Percentiles rank a stretch among this genome's conserved stretches.
Conservation (phyloP, 768 basidiomycete genomes). For the Mycena indigotica region DNA sequence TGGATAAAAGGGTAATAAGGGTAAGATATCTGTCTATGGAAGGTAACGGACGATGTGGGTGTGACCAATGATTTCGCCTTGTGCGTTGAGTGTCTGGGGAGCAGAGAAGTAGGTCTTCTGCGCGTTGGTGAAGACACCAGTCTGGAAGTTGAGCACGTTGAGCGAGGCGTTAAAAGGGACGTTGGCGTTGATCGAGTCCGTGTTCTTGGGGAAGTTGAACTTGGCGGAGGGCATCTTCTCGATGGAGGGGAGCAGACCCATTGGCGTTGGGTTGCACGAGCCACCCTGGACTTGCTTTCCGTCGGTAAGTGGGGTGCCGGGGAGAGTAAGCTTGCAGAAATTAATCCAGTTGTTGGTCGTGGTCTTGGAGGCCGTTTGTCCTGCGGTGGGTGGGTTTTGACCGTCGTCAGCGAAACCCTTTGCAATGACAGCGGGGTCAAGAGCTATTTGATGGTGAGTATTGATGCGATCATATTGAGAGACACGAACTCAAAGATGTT, state of each 20-base stretch:
- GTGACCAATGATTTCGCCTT: conserved; percentile 53
- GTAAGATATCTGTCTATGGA: no score
- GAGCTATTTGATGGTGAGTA: conserved; percentile 38
- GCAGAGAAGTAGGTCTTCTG: conserved; percentile 50
- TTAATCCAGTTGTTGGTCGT: conserved; percentile 69
- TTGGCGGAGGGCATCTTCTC: conserved; percentile 51
- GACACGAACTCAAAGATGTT: no score
- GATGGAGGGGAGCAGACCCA: conserved; percentile 49
- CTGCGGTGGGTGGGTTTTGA: conserved; percentile 44
- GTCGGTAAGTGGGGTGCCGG: conserved; percentile 52
- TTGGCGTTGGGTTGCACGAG: conserved; percentile 57
- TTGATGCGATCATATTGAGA: neutral
- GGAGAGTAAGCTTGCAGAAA: conserved; percentile 43
- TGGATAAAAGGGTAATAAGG: no score
- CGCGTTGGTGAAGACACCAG: conserved; percentile 57
- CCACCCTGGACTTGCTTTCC: conserved; percentile 48
- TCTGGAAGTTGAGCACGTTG: conserved; percentile 38
- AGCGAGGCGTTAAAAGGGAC: conserved; percentile 48
- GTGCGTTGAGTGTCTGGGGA: conserved; percentile 49
- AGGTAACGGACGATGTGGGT: conserved; percentile 62
- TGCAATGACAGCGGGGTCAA: conserved; percentile 50
- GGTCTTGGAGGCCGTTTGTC: conserved; percentile 53
- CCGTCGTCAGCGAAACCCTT: conserved; percentile 52
- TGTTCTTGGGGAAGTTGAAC: conserved; percentile 43
- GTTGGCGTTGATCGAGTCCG: conserved; percentile 40